A percentile compares a stretch with the other conserved stretches of the same genome.
Evolutionary conservation across 257 asterid genomes (phyloP).

Genomic region (Nicotiana otophora): DNA sequence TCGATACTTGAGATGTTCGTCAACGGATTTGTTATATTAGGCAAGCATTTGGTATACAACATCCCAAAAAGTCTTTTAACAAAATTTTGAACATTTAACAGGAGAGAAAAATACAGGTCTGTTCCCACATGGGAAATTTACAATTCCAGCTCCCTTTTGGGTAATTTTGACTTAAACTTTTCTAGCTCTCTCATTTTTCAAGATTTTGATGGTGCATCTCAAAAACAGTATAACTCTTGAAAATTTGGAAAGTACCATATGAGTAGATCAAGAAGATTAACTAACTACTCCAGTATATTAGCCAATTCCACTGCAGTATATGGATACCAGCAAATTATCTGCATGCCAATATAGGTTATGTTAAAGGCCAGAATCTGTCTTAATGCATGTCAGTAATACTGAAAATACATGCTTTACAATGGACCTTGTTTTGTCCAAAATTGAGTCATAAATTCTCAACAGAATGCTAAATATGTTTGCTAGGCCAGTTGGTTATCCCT

Average conservation of each 20-base stretch:
- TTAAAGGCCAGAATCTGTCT: neutral
- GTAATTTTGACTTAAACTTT: neutral
- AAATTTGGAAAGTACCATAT: slow-evolving; percentile 1
- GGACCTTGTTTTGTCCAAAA: neutral
- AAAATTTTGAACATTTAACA: neutral
- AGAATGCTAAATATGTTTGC: neutral
- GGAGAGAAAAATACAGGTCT: neutral
- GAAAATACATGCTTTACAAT: neutral
- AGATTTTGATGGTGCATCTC: neutral
- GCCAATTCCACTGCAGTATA: slow-evolving; percentile 8
- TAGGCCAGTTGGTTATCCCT: neutral
- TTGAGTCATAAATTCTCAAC: neutral
- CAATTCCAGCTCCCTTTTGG: neutral
- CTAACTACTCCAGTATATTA: slow-evolving; percentile 10
- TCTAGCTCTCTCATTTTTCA: slow-evolving; percentile 2
- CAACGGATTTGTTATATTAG: neutral
- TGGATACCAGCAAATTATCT: slow-evolving; percentile 4
- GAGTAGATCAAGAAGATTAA: slow-evolving; percentile 8
- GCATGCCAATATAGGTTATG: neutral
- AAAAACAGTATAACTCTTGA: neutral
- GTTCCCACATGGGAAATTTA: neutral
- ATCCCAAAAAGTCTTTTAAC: neutral
- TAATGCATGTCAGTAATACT: no score
- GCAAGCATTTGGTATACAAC: neutral
- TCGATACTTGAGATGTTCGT: neutral